phyloP scores from a whole-genome alignment of 371 early-diverging fungal species.

The Dentiscutata heterogama region DNA sequence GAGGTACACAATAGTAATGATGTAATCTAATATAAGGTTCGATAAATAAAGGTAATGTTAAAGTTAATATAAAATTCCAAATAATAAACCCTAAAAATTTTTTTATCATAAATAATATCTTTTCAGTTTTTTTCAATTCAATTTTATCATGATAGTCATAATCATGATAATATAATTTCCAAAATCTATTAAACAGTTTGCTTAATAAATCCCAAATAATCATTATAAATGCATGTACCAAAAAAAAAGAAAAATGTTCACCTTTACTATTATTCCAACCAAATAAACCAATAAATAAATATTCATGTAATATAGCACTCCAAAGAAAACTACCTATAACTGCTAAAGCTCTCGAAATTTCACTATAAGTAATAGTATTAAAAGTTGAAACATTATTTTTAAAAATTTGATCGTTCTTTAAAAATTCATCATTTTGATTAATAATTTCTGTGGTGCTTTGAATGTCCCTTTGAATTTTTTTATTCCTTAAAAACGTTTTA shows the following conservation, averaged over 20 bases:
- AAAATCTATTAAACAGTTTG: no score
- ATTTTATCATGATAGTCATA: no score
- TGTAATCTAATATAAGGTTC: constrained; percentile 29
- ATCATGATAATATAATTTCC: no score
- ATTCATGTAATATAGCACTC: constrained; percentile 36
- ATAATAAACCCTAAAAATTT: background rate
- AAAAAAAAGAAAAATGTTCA: constrained; percentile 36
- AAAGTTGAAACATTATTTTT: background rate
- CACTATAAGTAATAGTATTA: background rate
- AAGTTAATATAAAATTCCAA: constrained; percentile 23
- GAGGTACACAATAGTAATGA: constrained; percentile 28
- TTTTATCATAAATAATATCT: constrained; percentile 3
- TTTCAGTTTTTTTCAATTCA: no score
- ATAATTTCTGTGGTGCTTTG: background rate
- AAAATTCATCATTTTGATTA: background rate
- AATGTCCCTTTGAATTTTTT: no score
- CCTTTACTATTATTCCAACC: constrained; percentile 10
- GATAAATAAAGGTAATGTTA: constrained; percentile 11
- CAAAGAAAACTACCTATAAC: background rate
- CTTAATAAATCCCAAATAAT: background rate
- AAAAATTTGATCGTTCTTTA: background rate
- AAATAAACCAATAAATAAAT: constrained; percentile 1
- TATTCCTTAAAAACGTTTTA: background rate
- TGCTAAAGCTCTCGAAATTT: background rate
- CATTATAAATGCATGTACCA: constrained; percentile 18